Conservation (phyloP, 2,329 filamentous ascomycete genomes). For the Colletotrichum destructivum region DNA sequence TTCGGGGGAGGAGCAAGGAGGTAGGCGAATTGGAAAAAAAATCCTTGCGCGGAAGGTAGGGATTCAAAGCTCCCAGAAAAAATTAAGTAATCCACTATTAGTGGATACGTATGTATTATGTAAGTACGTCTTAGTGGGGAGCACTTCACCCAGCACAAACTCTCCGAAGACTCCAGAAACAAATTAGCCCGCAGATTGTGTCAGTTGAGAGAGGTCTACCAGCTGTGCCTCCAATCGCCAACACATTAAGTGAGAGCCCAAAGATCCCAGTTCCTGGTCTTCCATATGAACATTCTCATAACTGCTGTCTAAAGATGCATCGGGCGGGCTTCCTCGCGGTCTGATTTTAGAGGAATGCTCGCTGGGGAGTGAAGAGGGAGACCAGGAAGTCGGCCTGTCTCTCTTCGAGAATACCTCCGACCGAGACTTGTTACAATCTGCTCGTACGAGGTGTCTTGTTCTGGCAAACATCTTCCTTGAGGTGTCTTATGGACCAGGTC, state of each 20-base stretch:
- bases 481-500: constrained; percentile 10
- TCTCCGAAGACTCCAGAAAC: background rate
- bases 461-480: background rate
- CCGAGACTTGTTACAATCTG: constrained; percentile 2
- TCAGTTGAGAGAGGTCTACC: background rate
- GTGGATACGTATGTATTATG: constrained; percentile 3
- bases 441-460: background rate
- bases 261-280: constrained; percentile 32
- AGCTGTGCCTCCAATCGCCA: background rate
- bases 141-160: too few relatives aligned
- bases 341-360: constrained; percentile 55
- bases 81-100: constrained; percentile 26
- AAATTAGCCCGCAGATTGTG: too few relatives aligned
- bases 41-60: constrained; percentile 23
- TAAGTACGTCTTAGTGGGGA: background rate
- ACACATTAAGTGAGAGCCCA: background rate
- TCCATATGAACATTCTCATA: constrained; percentile 52
- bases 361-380: constrained; percentile 58
- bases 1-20: background rate
- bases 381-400: constrained; percentile 50
- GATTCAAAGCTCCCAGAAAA: constrained; percentile 19
- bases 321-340: constrained; percentile 43
- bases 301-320: constrained; percentile 63
- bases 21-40: constrained; percentile 23
- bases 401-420: constrained; percentile 49